phyloP scores from a whole-genome alignment of 371 early-diverging fungal species.

The Zopfochytrium polystomum region DNA sequence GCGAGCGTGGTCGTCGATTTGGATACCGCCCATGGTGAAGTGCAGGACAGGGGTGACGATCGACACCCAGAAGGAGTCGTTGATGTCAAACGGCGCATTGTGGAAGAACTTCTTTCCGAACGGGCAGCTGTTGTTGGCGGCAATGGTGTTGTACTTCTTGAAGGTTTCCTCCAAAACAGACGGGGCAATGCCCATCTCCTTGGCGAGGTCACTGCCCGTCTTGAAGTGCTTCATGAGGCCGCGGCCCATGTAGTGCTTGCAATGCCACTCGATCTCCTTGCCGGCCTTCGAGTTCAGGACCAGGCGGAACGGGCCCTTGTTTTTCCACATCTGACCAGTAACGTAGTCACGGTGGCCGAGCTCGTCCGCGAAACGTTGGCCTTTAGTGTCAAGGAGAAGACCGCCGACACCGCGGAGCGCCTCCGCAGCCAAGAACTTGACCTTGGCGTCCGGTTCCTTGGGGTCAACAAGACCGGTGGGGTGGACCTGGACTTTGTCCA shows the following conservation, averaged over 20 bases:
- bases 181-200: slow-evolving; percentile 75
- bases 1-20: slow-evolving; percentile 75
- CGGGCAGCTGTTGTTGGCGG: slow-evolving; percentile 72
- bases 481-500: slow-evolving; percentile 96
- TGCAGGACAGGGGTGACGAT: slow-evolving; percentile 90
- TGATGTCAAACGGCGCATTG: slow-evolving; percentile 69
- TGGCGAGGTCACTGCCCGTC: slow-evolving; percentile 71
- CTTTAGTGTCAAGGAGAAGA: slow-evolving; percentile 73
- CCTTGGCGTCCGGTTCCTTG: slow-evolving; percentile 76
- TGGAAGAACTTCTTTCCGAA: slow-evolving; percentile 88
- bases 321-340: slow-evolving; percentile 53
- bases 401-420: slow-evolving; percentile 96
- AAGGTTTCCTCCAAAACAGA: slow-evolving; percentile 70
- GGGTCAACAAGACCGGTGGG: slow-evolving; percentile 95
- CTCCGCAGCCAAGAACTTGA: slow-evolving; percentile 78
- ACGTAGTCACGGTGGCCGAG: slow-evolving; percentile 62
- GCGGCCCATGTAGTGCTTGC: slow-evolving; percentile 90
- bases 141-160: slow-evolving; percentile 76
- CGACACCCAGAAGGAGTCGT: slow-evolving; percentile 79
- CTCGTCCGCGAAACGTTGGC: slow-evolving; percentile 92
- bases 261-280: slow-evolving; percentile 92
- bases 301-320: slow-evolving; percentile 82
- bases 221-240: slow-evolving; percentile 79
- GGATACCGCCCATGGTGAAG: slow-evolving; percentile 96
- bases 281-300: slow-evolving; percentile 80